A percentile compares a stretch with the other conserved stretches of the same genome.
phyloP scores from a whole-genome alignment of 1,284 basidiomycete genomes.

The Wallemia ichthyophaga region DNA sequence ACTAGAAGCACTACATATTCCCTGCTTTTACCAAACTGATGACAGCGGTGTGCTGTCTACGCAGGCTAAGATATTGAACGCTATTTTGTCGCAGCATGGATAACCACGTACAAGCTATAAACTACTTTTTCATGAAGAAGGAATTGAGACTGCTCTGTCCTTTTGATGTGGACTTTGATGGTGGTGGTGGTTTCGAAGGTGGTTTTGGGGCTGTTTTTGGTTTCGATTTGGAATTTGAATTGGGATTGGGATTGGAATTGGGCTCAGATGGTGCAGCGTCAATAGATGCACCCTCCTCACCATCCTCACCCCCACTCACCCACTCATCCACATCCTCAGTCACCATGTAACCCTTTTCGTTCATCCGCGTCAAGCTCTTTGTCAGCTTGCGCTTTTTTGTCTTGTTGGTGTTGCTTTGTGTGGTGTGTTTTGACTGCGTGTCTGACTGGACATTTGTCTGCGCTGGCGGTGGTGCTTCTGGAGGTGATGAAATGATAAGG shows the following conservation, averaged over 20 bases:
- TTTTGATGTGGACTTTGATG: too few species aligned
- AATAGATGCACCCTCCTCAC: not conserved
- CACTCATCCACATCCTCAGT: not conserved
- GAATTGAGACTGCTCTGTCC: not conserved
- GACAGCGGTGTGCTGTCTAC: not conserved
- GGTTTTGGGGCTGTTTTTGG: not conserved
- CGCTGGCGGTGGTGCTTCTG: not conserved
- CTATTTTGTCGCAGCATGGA: not conserved
- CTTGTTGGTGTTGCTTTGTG: not conserved
- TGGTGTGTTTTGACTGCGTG: too few species aligned
- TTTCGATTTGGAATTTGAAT: too few species aligned
- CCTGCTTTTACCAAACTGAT: not conserved
- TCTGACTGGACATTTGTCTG: too few species aligned
- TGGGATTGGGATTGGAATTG: too few species aligned
- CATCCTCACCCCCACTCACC: not conserved
- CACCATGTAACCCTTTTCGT: not conserved
- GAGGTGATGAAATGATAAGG: not conserved
- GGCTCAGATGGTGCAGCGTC: too few species aligned
- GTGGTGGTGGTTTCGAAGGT: not conserved
- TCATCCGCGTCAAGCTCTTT: not conserved
- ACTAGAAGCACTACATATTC: not conserved
- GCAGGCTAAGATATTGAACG: not conserved
- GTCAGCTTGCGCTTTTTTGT: not conserved
- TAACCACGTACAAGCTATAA: not conserved
- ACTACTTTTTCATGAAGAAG: not conserved